Base-by-base conservation (phyloP, 2,329 filamentous ascomycete genomes). In the Fusarium continuum region DNA sequence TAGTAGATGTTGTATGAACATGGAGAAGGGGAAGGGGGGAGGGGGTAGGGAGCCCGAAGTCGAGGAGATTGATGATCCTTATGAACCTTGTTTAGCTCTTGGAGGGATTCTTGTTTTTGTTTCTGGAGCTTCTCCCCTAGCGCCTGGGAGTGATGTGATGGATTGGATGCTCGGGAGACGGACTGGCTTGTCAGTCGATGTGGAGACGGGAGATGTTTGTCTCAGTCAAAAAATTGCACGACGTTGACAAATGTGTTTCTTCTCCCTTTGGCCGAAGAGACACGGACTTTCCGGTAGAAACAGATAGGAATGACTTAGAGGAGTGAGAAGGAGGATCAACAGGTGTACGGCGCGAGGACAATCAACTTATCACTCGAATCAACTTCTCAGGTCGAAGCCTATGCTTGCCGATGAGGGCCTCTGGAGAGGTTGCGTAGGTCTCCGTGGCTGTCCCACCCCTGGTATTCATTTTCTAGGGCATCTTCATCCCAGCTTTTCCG, bases 121-220 rank as follows among this genome's bases (percentile, higher is more conserved):
- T 57, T 55, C 44, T 57, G 56, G 49, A 61, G 58, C 58, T 40
- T 62, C 46, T 44, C 38, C 22, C 22, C 53, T 63, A 63, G 60
- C 59, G 58, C 38, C 58, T 63, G 50, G 58, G 46, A 34, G 59
- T 62, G 59, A 62, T 62, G 58, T 46, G 57, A 62, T 61, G 58
- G 19, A 41, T 40, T 48, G 40, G 36, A 38, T 32, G 45, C 41
- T 61, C 31, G 51, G 55, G 59, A 56, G 51, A 62, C 57, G 51
- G 41, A 38, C 48, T 51, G 47, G 46, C 57, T 48, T 52, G 43
- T 58, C 40, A 46, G 43, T 58, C 40, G 46, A 36, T 47, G 60
- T 63, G 60, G 60, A 39, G 58, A 44, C 28, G 31, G 29, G 55
- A 58, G 40, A 38, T 40, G 32, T 38, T 28, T 65, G 56, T 65